A percentile compares a stretch with the other conserved stretches of the same genome.
Conservation (phyloP, 306 rosid genomes). For the Begonia peltatifolia region DNA sequence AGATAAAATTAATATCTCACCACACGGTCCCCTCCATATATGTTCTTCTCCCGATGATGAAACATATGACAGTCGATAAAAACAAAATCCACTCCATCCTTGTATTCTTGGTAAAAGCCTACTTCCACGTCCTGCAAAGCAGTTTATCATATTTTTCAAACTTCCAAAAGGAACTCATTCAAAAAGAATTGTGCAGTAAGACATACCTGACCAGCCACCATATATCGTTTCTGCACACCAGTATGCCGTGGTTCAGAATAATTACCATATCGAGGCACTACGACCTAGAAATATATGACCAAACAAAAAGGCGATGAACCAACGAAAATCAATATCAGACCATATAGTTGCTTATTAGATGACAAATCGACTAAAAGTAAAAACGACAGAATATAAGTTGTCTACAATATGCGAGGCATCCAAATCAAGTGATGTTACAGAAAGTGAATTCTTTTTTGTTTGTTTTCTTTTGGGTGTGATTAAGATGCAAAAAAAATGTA, state of each 20-base stretch:
- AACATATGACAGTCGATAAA: slow-evolving; percentile 49
- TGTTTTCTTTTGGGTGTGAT: too few relatives aligned
- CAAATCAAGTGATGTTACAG: too few relatives aligned
- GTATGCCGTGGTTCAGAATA: slow-evolving; percentile 44
- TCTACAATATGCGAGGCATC: too few relatives aligned
- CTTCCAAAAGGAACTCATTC: background rate
- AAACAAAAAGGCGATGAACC: slow-evolving; percentile 8
- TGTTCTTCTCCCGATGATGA: slow-evolving; percentile 34
- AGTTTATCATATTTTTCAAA: slow-evolving; percentile 5
- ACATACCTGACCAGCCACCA: slow-evolving; percentile 71
- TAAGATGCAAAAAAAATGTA: too few relatives aligned
- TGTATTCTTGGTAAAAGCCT: slow-evolving; percentile 48
- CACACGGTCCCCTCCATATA: slow-evolving; percentile 70
- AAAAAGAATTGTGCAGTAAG: slow-evolving; percentile 8
- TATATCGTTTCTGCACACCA: slow-evolving; percentile 56
- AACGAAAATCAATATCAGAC: too few relatives aligned
- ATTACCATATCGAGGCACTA: slow-evolving; percentile 54
- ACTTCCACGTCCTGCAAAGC: slow-evolving; percentile 75
- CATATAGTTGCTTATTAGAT: too few relatives aligned
- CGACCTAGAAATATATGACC: slow-evolving; percentile 35
- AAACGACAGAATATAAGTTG: too few relatives aligned
- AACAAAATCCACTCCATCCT: slow-evolving; percentile 86
- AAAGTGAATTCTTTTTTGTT: too few relatives aligned
- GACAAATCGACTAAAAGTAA: too few relatives aligned
- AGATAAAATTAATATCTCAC: slow-evolving; percentile 19